Base-by-base conservation (phyloP, 805 yeast species). In the Yamadazyma scolyti region DNA sequence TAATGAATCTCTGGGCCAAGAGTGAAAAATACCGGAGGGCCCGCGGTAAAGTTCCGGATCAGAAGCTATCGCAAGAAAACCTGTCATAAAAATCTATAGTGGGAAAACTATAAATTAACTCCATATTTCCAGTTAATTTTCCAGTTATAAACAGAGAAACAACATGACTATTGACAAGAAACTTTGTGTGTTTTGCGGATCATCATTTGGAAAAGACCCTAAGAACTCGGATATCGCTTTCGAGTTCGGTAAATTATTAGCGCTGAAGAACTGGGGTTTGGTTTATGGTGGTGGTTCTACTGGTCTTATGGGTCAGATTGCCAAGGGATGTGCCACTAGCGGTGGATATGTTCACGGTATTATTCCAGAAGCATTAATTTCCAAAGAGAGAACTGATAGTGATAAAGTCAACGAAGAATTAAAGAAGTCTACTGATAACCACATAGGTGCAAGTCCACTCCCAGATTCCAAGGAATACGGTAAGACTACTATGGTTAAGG, bases 281-380 rank as follows among this genome's bases (percentile, higher is more conserved):
- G 90, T 86, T 7, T 86, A 87, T 48, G 95, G 96, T 27, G 96
- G 96, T 23, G 95, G 96, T 13, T 79, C 90, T 20, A 82, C 88
- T 2, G 90, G 93, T 4, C 54, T 84, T 30, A 84, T 84, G 89
- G 93, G 93, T 8, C 67, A 75, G 4, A 75, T 84, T 35, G 89
- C 90, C 7, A 68, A 73, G 33, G 71, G 82, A 1, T 73, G 79
- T 27, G 75, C 77, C 42, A 28, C 69, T 17, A 66, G 60, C 26
- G 73, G 73, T 8, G 88, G 86, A 3, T 71, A 75, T 36, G 95
- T 85, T 21, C 87, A 82, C 45, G 96, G 95, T 5, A 73, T 86
- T 44, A 86, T 87, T 35, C 95, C 95, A n/a, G 75, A 74, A 44
- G 94, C 95, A 0, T 65, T 87, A 43, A 82, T 86, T 35, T 62